Evolutionary conservation across 768 basidiomycete species (phyloP).

Genomic region (Russula sp.): DNA sequence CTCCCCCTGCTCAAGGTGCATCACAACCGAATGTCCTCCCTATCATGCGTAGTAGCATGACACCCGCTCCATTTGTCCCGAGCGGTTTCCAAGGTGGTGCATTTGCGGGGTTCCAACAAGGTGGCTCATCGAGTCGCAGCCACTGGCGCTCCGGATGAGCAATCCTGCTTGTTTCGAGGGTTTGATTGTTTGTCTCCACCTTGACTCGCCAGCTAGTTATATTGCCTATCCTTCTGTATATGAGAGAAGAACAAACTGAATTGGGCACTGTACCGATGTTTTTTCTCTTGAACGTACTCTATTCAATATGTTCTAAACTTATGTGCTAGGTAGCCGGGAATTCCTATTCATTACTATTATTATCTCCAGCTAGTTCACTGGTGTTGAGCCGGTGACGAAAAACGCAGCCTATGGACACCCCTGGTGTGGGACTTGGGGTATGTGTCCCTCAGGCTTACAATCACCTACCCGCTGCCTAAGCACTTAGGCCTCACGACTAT

Average conservation of each 20-base stretch:
- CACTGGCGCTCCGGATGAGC: conserved; percentile 12
- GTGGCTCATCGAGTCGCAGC: conserved; percentile 11
- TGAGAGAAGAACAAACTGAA: too few relatives aligned
- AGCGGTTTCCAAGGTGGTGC: conserved; percentile 14
- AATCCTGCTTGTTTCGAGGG: background rate
- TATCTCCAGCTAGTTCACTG: too few relatives aligned
- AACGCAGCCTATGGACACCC: too few relatives aligned
- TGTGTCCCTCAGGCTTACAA: too few relatives aligned
- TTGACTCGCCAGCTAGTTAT: background rate
- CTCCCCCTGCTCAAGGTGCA: conserved; percentile 15
- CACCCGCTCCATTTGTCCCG: conserved; percentile 10
- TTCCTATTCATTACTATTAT: too few relatives aligned
- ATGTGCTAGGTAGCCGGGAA: too few relatives aligned
- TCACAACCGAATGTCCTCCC: conserved; percentile 17
- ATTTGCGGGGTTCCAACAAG: conserved; percentile 14
- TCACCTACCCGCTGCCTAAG: too few relatives aligned
- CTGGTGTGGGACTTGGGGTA: too few relatives aligned
- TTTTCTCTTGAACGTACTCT: background rate
- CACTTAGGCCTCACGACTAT: too few relatives aligned
- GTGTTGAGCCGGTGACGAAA: too few relatives aligned
- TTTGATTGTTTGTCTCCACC: too few relatives aligned
- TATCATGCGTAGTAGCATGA: conserved; percentile 14
- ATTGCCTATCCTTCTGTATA: background rate
- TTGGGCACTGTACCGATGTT: background rate
- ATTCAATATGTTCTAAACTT: too few relatives aligned